A percentile compares a stretch with the other conserved stretches of the same genome.
These are phyloP conservation scores for Lichenothelia convexa DNA, from an alignment of 495 filamentous ascomycete species.

Conservation along the genomic window DNA sequence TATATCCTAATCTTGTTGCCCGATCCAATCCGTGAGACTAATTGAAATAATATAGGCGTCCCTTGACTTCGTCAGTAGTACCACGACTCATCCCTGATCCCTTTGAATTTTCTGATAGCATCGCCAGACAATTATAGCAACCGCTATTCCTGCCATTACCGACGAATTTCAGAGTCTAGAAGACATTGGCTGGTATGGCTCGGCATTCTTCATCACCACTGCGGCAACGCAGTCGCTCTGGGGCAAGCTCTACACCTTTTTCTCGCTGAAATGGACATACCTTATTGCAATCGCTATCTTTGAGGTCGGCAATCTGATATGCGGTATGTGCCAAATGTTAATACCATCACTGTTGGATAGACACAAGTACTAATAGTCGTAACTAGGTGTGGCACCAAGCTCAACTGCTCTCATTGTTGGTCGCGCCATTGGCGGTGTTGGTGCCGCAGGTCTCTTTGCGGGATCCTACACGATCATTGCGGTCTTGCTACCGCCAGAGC, in stretches of 20 bases:
- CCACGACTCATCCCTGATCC: no score
- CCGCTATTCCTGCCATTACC: slow-evolving; percentile 4
- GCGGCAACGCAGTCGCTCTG: slow-evolving; percentile 13
- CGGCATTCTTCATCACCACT: slow-evolving; percentile 12
- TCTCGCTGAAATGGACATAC: slow-evolving; percentile 12
- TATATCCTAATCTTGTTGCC: no score
- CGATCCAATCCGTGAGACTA: no score
- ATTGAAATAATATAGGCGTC: no score
- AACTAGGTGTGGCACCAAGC: not conserved
- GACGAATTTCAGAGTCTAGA: slow-evolving; percentile 2
- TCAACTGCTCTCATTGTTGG: slow-evolving; percentile 1
- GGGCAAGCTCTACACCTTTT: slow-evolving; percentile 16
- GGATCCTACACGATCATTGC: slow-evolving; percentile 1
- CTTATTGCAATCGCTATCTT: slow-evolving; percentile 14
- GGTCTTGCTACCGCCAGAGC: not conserved
- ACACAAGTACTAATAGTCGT: not conserved
- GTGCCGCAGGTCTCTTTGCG: not conserved
- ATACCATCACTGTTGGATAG: not conserved
- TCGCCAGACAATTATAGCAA: slow-evolving; percentile 2
- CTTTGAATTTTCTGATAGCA: no score
- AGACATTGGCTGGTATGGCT: slow-evolving; percentile 5
- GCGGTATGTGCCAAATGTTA: slow-evolving; percentile 6
- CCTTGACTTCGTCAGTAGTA: no score
- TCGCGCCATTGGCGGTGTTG: slow-evolving; percentile 1
- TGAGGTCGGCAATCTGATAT: slow-evolving; percentile 16